These are phyloP conservation scores for Nothopassalora personata DNA, from an alignment of 2,329 filamentous ascomycete species.

Conservation along the genomic window DNA sequence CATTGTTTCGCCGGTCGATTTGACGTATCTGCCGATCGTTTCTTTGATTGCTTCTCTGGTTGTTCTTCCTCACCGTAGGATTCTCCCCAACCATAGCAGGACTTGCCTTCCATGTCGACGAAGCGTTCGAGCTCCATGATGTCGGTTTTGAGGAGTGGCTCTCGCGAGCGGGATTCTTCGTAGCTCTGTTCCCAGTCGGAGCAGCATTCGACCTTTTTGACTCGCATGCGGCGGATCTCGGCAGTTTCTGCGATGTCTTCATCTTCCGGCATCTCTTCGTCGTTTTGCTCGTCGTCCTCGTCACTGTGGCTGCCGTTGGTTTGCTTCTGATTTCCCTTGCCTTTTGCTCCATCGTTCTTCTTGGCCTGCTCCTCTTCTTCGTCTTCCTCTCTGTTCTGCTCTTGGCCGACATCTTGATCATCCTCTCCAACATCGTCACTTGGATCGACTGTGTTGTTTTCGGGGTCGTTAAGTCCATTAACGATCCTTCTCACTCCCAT, in stretches of 20 bases:
- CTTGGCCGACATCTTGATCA: background rate
- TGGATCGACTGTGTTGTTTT: constrained; percentile 12
- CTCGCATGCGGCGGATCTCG: constrained; percentile 1
- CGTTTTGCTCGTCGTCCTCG: background rate
- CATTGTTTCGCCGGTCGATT: background rate
- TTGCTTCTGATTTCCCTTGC: background rate
- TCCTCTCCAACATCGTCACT: constrained; percentile 13
- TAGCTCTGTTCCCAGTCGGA: background rate
- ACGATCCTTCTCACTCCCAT: constrained; percentile 29
- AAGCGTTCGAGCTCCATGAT: background rate
- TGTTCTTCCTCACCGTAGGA: background rate
- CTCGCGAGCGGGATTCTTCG: background rate
- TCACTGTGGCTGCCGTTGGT: no score
- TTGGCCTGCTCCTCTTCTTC: constrained; percentile 6
- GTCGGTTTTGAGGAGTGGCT: background rate
- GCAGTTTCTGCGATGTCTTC: background rate
- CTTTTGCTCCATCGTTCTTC: background rate
- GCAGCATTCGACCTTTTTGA: constrained; percentile 1
- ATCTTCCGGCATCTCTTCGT: background rate
- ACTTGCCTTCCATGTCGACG: background rate
- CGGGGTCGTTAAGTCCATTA: constrained; percentile 28
- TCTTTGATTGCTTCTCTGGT: background rate
- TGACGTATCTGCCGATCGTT: background rate
- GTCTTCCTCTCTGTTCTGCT: constrained; percentile 5
- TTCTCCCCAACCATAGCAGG: background rate